A percentile compares a stretch with the other conserved stretches of the same genome.
Evolutionary conservation across 306 rosid genomes (phyloP).

Genomic region (Prunus davidiana): DNA sequence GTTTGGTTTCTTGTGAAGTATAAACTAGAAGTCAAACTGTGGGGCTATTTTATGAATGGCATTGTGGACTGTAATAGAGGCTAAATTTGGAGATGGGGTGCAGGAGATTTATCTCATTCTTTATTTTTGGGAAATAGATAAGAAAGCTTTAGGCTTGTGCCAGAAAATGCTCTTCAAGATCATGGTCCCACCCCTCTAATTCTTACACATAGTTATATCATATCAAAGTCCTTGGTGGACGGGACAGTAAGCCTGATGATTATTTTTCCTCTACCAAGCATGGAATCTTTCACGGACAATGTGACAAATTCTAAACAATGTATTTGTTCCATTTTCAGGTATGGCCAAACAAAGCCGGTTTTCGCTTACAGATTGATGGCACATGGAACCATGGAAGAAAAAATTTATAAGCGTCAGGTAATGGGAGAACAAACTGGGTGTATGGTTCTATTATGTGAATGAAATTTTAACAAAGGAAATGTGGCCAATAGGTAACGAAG

Average conservation of each 20-base stretch:
- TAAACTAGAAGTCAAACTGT: neutral
- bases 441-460: conserved; percentile 12
- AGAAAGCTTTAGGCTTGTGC: neutral
- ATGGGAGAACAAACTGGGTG: conserved; percentile 20
- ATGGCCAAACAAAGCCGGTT: conserved; percentile 95
- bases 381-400: conserved; percentile 98
- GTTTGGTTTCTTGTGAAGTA: neutral
- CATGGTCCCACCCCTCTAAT: neutral
- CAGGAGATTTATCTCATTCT: neutral
- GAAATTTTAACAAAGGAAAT: conserved; percentile 21
- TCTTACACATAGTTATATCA: neutral
- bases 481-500: conserved; percentile 77
- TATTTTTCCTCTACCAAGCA: neutral
- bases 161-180: neutral
- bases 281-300: neutral
- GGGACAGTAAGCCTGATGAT: neutral
- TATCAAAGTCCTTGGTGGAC: conserved; percentile 18
- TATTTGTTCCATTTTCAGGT: conserved; percentile 47
- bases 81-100: neutral
- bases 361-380: conserved; percentile 96
- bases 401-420: conserved; percentile 98
- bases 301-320: conserved; percentile 10
- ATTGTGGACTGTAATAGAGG: neutral
- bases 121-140: neutral
- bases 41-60: too few species aligned